phyloP scores from a whole-genome alignment of 106 monocot genomes.

The Acorus gramineus region DNA sequence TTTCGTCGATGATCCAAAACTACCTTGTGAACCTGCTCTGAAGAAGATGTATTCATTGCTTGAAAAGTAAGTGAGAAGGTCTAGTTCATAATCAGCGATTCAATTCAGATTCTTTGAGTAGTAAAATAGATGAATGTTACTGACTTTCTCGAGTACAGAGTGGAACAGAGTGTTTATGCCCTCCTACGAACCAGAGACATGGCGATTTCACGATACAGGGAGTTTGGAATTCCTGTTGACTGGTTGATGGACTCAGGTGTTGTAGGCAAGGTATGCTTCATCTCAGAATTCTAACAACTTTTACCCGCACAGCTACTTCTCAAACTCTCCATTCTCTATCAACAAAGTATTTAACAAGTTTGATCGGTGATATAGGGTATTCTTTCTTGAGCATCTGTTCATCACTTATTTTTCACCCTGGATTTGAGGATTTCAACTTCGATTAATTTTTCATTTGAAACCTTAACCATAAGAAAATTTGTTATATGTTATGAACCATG shows the following conservation, averaged over 20 bases:
- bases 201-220: conserved; percentile 73
- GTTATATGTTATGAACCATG: too few species aligned
- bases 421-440: too few species aligned
- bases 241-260: conserved; percentile 80
- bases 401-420: too few species aligned
- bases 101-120: too few species aligned
- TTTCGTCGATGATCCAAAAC: conserved; percentile 51
- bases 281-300: not conserved
- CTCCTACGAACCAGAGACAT: conserved; percentile 79
- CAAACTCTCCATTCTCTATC: too few species aligned
- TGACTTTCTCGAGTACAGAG: conserved; percentile 17
- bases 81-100: too few species aligned
- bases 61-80: conserved; percentile 51
- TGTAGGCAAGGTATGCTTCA: conserved; percentile 68
- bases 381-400: too few species aligned
- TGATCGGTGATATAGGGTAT: too few species aligned
- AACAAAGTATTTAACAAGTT: too few species aligned
- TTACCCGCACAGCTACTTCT: not conserved
- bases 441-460: too few species aligned
- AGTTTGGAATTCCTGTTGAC: conserved; percentile 78
- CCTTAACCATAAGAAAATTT: too few species aligned
- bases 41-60: conserved; percentile 89
- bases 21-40: conserved; percentile 49
- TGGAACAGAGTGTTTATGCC: conserved; percentile 92
- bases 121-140: too few species aligned